Evolutionary conservation across 2,329 filamentous ascomycete genomes (phyloP).

Genomic region (Xylaria sp.): DNA sequence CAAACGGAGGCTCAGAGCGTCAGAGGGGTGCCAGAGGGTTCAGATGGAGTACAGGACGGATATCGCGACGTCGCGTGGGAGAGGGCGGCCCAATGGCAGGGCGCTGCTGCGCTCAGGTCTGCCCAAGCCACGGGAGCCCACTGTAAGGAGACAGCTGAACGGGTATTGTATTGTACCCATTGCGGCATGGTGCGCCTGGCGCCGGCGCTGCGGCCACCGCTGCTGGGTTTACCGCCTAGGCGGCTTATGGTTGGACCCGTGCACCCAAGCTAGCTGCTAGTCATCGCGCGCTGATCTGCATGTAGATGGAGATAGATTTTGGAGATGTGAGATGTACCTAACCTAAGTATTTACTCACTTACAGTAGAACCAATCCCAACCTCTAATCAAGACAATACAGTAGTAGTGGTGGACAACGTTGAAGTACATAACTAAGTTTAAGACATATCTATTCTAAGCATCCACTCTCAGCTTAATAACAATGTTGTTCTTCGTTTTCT

Average conservation of each 20-base stretch:
- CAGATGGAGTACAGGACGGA: constrained; percentile 33
- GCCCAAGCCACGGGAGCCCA: constrained; percentile 36
- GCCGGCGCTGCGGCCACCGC: constrained; percentile 23
- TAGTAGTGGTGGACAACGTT: not conserved
- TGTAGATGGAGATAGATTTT: constrained; percentile 19
- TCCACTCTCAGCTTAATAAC: not conserved
- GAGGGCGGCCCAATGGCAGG: constrained; percentile 32
- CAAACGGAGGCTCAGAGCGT: constrained; percentile 28
- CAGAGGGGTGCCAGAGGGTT: constrained; percentile 6
- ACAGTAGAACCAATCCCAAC: not conserved
- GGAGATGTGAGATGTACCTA: not conserved
- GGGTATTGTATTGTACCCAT: constrained; percentile 25
- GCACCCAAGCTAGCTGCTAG: constrained; percentile 33
- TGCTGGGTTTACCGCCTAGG: constrained; percentile 11
- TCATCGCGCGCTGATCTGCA: constrained; percentile 37
- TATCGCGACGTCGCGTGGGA: constrained; percentile 38
- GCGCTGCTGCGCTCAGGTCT: constrained; percentile 29
- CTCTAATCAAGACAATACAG: not conserved
- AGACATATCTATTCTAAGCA: constrained; percentile 1
- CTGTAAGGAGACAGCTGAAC: constrained; percentile 38
- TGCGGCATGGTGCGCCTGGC: constrained; percentile 25
- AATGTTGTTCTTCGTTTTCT: not conserved
- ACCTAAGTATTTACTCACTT: not conserved
- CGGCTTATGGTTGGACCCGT: constrained; percentile 12
- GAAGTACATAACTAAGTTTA: not conserved